A percentile compares a stretch with the other conserved stretches of the same genome.
These are phyloP conservation scores for Leucoagaricus sp. DNA, from an alignment of 1,284 basidiomycete genomes.

Conservation along the genomic window DNA sequence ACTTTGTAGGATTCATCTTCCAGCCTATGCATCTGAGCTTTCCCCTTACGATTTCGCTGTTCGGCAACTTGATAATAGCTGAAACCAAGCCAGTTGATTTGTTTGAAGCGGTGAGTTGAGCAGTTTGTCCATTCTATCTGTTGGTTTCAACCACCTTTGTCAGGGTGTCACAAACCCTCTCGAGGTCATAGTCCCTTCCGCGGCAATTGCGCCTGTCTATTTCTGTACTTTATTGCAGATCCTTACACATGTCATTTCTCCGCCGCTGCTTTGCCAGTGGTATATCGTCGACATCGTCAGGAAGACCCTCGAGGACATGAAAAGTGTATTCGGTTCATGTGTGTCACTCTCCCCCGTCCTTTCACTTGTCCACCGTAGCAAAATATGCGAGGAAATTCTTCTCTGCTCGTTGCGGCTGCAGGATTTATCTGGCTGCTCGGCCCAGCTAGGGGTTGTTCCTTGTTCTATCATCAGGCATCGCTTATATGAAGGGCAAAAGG, in stretches of 20 bases:
- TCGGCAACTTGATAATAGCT: slow-evolving; percentile 1
- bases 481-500: slow-evolving; percentile 24
- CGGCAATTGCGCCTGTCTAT: not conserved
- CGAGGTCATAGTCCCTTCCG: slow-evolving; percentile 5
- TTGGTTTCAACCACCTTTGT: not conserved
- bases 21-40: slow-evolving; percentile 29
- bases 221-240: slow-evolving; percentile 3
- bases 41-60: slow-evolving; percentile 14
- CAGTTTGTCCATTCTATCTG: too few relatives aligned
- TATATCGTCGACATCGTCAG: slow-evolving; percentile 7
- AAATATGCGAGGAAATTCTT: not conserved
- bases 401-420: not conserved
- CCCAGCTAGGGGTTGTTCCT: slow-evolving; percentile 20
- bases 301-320: slow-evolving; percentile 1
- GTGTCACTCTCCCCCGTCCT: not conserved
- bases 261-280: slow-evolving; percentile 9
- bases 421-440: slow-evolving; percentile 2
- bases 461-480: slow-evolving; percentile 35
- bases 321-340: not conserved
- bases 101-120: not conserved
- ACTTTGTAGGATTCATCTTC: slow-evolving; percentile 29
- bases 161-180: slow-evolving; percentile 4
- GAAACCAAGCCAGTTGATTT: slow-evolving; percentile 1
- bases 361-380: slow-evolving; percentile 1
- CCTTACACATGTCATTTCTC: not conserved